Base-by-base conservation (phyloP, 1,284 basidiomycete genomes). In the Fomes fomentarius region DNA sequence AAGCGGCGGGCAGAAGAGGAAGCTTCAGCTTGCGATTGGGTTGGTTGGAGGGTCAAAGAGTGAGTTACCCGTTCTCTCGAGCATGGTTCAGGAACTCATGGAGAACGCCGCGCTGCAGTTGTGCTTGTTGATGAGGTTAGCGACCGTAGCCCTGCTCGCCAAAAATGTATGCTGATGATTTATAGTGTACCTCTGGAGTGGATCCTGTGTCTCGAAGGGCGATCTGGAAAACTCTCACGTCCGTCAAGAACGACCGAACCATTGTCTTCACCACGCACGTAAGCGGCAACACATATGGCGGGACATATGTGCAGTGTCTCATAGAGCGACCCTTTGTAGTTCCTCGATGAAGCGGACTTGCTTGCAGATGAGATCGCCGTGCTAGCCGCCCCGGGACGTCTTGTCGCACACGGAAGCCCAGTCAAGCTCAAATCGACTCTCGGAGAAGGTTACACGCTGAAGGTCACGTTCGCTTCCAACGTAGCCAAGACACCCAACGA, bases 1-100 rank as follows among this genome's bases (percentile, higher is more conserved):
- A 21, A 86, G 83, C 31, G 91, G 91, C 1, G 91, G 91, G 6
- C 90, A 93, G 74, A 93, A 93, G 74, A 72, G 91, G 64, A 91
- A 92, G 71, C 72, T 93, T 24, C 89, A 93, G 64, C 74, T 93
- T 17, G 91, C 91, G 1, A 84, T 89, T 57, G 90, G 90, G 4
- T 69, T 93, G 8, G 77, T 91, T 11, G 90, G 89, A 3, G 88
- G 87, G 0, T 89, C 87, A 1, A 82, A 81, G 63, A 81, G 84
- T 86, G 60, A 44, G 70, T 59, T 19, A 15, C 1, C 4, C 19
- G 24, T 46, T 2, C 28, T 6, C 17, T 31, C 6, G 1, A 37
- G 6, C 6, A 2, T 4, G 6, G n/a, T 11, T 22, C 38, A 10
- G 4, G 25, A 28, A 28, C 41, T 28, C 1, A 24, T 28, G 3